Conservation (phyloP, 192 early-diverging fungal genomes). For the Backusella sp. region DNA sequence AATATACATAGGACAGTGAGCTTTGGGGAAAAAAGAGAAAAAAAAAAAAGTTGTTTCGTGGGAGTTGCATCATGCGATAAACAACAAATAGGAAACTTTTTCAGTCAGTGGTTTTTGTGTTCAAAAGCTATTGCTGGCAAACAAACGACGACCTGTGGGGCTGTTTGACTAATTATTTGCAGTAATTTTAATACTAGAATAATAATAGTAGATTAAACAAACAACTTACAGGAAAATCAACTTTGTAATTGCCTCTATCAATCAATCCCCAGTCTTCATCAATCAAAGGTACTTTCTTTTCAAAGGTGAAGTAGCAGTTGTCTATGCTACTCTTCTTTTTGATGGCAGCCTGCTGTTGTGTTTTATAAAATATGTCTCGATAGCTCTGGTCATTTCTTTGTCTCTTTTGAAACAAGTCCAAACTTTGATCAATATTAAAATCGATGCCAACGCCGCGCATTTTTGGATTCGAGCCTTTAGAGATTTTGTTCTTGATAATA, state of each 20-base stretch:
- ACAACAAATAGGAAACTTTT: slow-evolving; percentile 4
- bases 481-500: not conserved
- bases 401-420: slow-evolving; percentile 2
- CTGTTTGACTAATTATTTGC: not conserved
- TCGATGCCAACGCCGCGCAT: slow-evolving; percentile 12
- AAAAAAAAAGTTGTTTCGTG: not conserved
- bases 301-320: not conserved
- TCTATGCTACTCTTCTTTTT: not conserved
- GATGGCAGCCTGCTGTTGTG: not conserved
- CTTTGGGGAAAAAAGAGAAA: not conserved
- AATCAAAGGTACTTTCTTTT: not conserved
- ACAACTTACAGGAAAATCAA: slow-evolving; percentile 5
- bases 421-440: slow-evolving; percentile 4
- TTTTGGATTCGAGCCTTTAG: not conserved
- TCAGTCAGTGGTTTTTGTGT: not conserved
- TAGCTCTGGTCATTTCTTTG: not conserved
- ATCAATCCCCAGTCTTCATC: slow-evolving; percentile 12
- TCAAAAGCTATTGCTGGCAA: slow-evolving; percentile 1
- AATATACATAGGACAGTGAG: not conserved
- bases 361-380: slow-evolving; percentile 3
- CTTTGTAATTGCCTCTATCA: slow-evolving; percentile 5
- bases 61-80: slow-evolving; percentile 1
- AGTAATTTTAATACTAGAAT: not conserved
- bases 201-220: not conserved
- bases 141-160: not conserved